Evolutionary conservation across 2,329 filamentous ascomycete species (phyloP), one percentile per base, ranked within the genome.

Genomic region (Arachnomyces sp.): DNA sequence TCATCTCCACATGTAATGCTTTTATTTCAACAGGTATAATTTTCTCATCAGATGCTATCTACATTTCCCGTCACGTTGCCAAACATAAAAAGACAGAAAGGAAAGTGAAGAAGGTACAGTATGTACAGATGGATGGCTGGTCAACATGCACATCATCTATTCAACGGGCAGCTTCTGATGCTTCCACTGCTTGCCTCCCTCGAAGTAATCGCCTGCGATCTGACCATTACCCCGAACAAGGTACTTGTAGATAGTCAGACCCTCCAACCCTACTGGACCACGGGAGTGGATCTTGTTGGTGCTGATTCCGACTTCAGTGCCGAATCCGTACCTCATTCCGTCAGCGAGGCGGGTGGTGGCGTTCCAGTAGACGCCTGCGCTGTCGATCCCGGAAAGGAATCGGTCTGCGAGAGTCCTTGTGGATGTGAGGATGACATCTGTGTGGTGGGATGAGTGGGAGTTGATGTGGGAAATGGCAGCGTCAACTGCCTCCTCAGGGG

Each of bases 201-300:
- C 65, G 31, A 57, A 59, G 58, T 95, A 96, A 40, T 78, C 79
- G 0, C 76, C 76, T 15, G 85, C 86, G n/a, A 81, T 72, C 50
- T 98, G 92, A 7, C 89, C 92, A 43, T 77, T 70, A 1, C 90
- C 92, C 29, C 84, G 72, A 47, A 98, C 74, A 63, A 92, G 79
- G 71, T 95, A 98, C 71, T 95, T 95, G 68, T 98, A 95, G 47
- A 96, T 96, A 59, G 87, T 94, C 60, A 98, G 65, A 1, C 92
- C 92, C 57, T 96, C 92, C 38, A 98, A 68, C 1, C 92, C 92
- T 4, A 98, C 92, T 0, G 92, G 92, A 0, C 92, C 92, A 37
- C 92, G 73, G 1, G 86, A 84, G 60, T 98, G 92, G 48, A 98
- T 94, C 71, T 96, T 98, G 71, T 95, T 98, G 36, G 92, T 98